A percentile compares a stretch with the other conserved stretches of the same genome.
phyloP scores from a whole-genome alignment of 441 rosid genomes.

The Populus hybrid region DNA sequence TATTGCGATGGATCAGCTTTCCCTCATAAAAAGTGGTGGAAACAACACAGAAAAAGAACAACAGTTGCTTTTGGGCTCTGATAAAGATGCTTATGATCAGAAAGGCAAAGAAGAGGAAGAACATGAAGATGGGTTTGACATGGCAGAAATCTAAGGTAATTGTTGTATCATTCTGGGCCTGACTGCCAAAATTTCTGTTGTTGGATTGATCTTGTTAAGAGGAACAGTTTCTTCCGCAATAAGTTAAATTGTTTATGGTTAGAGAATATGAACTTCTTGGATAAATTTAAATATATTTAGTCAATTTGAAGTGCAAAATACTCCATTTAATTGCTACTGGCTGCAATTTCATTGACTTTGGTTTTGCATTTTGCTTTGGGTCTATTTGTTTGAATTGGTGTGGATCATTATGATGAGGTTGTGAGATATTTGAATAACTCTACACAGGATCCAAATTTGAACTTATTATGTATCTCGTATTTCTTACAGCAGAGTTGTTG shows the following conservation, averaged over 20 bases:
- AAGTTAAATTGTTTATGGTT: neutral
- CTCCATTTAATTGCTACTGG: neutral
- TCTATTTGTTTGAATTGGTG: neutral
- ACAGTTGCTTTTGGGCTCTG: conserved; percentile 38
- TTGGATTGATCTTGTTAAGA: conserved; percentile 4
- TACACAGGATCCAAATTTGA: neutral
- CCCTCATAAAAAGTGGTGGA: conserved; percentile 35
- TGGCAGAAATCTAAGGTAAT: conserved; percentile 49
- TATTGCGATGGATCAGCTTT: conserved; percentile 63
- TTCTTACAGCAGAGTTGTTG: neutral
- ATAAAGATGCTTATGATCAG: conserved; percentile 27
- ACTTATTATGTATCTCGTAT: neutral
- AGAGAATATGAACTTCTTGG: conserved; percentile 4
- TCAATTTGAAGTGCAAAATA: neutral
- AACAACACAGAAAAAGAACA: conserved; percentile 31
- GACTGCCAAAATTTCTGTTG: neutral
- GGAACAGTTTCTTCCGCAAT: conserved; percentile 12
- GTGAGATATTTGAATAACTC: neutral
- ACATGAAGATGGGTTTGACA: conserved; percentile 45
- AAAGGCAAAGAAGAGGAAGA: conserved; percentile 53
- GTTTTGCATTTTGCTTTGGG: neutral
- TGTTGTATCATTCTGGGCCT: conserved; percentile 1
- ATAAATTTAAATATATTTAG: conserved; percentile 11
- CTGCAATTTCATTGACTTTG: neutral
- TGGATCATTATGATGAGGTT: neutral